phyloP scores from a whole-genome alignment of 805 yeast genomes.

The Vanderwaltozyma polyspora region DNA sequence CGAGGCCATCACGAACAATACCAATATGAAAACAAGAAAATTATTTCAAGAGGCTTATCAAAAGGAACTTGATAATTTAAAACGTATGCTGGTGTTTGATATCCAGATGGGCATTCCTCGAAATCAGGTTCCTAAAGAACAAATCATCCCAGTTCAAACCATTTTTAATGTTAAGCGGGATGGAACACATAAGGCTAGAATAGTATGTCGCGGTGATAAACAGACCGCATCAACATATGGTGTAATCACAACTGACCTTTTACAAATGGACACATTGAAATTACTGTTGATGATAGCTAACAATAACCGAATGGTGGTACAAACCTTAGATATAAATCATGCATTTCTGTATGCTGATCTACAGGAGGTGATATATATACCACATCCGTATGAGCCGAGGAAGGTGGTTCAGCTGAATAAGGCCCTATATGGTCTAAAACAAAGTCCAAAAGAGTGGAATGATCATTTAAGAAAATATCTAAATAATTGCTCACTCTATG shows the following conservation, averaged over 20 bases:
- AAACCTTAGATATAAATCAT: slow-evolving; percentile 3
- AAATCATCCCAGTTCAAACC: background rate
- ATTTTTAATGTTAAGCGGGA: slow-evolving; percentile 4
- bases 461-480: slow-evolving; percentile 2
- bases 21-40: background rate
- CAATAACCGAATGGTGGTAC: background rate
- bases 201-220: slow-evolving; percentile 4
- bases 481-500: slow-evolving; percentile 1
- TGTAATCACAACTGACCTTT: background rate
- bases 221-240: slow-evolving; percentile 1
- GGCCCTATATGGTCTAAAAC: slow-evolving; percentile 5
- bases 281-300: slow-evolving; percentile 2
- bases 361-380: slow-evolving; percentile 2
- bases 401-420: slow-evolving; percentile 1
- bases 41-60: slow-evolving; percentile 2
- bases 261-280: slow-evolving; percentile 1
- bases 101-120: background rate
- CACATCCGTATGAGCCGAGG: background rate
- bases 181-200: slow-evolving; percentile 3
- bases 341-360: slow-evolving; percentile 3
- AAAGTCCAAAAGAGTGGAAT: slow-evolving; percentile 7
- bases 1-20: slow-evolving; percentile 4
- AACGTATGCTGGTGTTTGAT: slow-evolving; percentile 4
- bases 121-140: background rate
- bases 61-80: slow-evolving; percentile 5